Evolutionary conservation across 768 basidiomycete species (phyloP), one percentile per base, ranked within the genome.

Genomic region (Suillus hirtellus): DNA sequence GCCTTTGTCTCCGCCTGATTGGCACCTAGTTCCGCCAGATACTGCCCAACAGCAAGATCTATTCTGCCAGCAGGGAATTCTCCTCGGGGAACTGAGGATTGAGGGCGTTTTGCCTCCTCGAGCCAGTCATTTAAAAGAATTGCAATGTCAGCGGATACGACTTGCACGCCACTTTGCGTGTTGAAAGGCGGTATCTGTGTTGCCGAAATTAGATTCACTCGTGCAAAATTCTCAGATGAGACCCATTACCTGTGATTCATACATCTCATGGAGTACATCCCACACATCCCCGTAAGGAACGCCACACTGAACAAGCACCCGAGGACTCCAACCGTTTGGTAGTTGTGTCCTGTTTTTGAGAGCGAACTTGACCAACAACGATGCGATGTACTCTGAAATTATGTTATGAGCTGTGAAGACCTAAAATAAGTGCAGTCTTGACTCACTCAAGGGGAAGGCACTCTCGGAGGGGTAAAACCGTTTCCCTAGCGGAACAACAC

Each of bases 391-490:
- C 65, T 89, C 96, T 97, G 68, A 11, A 44, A 24, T 2, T 11
- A 6, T 69, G 27, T 58, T 17, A 53, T 49, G 27, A 17, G 46
- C 42, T 31, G 35, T 47, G 27, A 21, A 52, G 40, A 8, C 2
- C 59, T 10, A 63, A 27, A 50, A 37, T 31, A 40, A 61, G 37
- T 58, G 5, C 60, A 34, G 54, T 65, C 24, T 31, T 56, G 59
- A 38, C 92, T 72, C 69, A 95, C 95, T 85, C 35, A 95, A 78
- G 19, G 95, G 95, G 76, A 96, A 95, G 11, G 94, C 91, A 63
- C 87, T 88, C 65, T 95, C 93, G 2, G 95, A 96, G 0, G 95
- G 93, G 72, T 92, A 94, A 73, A 96, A 96, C 24, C 92, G 82
- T 68, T 92, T 88, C 21, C 91, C 93, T 5, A 97, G 80, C 2